Evolutionary conservation across 768 basidiomycete species (phyloP), one percentile per base, ranked within the genome.

Genomic region (Boletus vinaceobasis): DNA sequence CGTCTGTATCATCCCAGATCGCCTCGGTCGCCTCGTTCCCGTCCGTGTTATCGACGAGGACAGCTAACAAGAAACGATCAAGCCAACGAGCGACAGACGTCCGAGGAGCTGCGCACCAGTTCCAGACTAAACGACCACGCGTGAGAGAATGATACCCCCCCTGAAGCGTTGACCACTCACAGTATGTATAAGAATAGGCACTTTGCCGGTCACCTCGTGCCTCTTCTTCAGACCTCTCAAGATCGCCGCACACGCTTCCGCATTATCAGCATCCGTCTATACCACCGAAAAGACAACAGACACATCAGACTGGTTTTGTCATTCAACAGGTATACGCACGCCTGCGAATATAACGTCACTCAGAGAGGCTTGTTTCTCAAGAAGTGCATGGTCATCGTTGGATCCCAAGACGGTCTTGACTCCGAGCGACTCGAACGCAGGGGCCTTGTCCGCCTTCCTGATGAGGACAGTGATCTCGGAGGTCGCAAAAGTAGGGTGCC

Each of bases 111-210:
- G 17, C 68, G 38, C 50, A 78, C 80, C 80, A 19, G 76, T 78
- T 13, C 82, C 81, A 43, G 81, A 83, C 80, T 83, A 48, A 7
- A 26, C 2, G 6, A 14, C 8, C 27, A 21, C n/a, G 1, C 3
- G 5, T 62, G 8, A 53, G 38, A n/a, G 2, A n/a, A 33, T 7
- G 6, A 7, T 5, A 33, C 6, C 11, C 19, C 19, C 15, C n/a
- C 33, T 14, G 7, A 36, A 31, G 39, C 4, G 10, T 10, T 1
- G 19, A 26, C 6, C 2, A 68, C 83, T 60, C 60, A 84, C 86
- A 0, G 85, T 86, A 61, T 89, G 83, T 17, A 89, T 85, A 10
- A 83, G 72, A 53, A 75, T 73, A 6, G 83, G 76, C 2, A 66
- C 62, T 3, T 64, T 71, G 4, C 79, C 78, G 1, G 77, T 78